Percentiles rank a stretch among this genome's conserved stretches.
phyloP scores from a whole-genome alignment of 805 yeast genomes.

The Candida maltosa region DNA sequence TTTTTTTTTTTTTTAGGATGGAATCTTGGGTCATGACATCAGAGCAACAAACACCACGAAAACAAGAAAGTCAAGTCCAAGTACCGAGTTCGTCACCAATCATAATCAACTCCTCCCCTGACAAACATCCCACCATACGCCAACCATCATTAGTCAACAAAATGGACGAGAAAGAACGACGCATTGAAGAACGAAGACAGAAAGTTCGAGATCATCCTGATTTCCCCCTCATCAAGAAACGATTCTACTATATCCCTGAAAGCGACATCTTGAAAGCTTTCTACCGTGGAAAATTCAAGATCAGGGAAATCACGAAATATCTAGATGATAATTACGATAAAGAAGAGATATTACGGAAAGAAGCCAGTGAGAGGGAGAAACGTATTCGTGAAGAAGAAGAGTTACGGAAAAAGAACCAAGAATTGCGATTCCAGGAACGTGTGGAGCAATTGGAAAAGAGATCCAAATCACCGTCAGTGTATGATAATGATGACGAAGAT shows the following conservation, averaged over 20 bases:
- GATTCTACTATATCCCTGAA: slow-evolving; percentile 38
- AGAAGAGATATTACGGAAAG: slow-evolving; percentile 20
- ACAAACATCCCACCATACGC: slow-evolving; percentile 7
- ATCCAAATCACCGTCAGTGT: slow-evolving; percentile 5
- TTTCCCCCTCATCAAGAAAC: slow-evolving; percentile 33
- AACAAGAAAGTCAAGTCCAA: slow-evolving; percentile 23
- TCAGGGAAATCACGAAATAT: slow-evolving; percentile 37
- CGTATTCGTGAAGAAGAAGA: slow-evolving; percentile 11
- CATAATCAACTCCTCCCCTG: slow-evolving; percentile 24
- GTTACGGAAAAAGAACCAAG: slow-evolving; percentile 11
- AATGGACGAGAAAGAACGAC: slow-evolving; percentile 18
- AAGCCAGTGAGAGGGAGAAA: slow-evolving; percentile 9
- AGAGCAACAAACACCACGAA: slow-evolving; percentile 19
- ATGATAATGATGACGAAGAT: slow-evolving; percentile 28
- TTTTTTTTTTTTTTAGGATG: not conserved
- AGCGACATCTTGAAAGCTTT: slow-evolving; percentile 40
- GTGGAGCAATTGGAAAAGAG: slow-evolving; percentile 8
- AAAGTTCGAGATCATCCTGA: slow-evolving; percentile 35
- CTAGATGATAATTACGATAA: slow-evolving; percentile 32
- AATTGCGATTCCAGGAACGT: slow-evolving; percentile 14
- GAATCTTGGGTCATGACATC: too few species aligned
- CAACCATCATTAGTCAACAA: slow-evolving; percentile 8
- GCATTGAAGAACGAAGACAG: slow-evolving; percentile 33
- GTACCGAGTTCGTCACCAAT: slow-evolving; percentile 43
- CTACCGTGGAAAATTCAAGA: slow-evolving; percentile 40